Evolutionary conservation across 2,329 filamentous ascomycete genomes (phyloP), one percentile per base, ranked within the genome.

Genomic region (Trichoderma polysporum): DNA sequence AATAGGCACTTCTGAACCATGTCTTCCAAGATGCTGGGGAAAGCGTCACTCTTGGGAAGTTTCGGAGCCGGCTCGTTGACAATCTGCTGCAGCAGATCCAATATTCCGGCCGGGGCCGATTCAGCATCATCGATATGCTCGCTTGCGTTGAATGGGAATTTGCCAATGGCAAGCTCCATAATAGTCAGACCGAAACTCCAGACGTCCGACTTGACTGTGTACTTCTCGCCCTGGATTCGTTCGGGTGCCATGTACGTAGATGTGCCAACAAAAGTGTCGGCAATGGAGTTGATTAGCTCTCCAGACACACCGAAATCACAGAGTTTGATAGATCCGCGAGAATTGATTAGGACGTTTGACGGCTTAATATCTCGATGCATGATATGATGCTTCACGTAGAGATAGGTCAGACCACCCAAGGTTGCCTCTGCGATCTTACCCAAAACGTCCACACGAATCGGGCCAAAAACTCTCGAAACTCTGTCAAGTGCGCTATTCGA

Each of bases 361-460:
- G 95, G 95, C 76, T 99, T 99, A 82, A 99, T 96, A 78, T 99
- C 95, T 79, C 95, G 89, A 78, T 99, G 95, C 94, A 99, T 98
- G 77, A 99, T 99, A 75, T 95, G 92, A 77, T 98, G 94, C 72
- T 92, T 92, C 72, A 91, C 90, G 81, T 98, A 99, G 57, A 99
- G 90, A 76, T 99, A 99, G 37, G 93, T 94, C 68, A 99, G 85
- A 13, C 95, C 95, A 57, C 92, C 94, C 4, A 99, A 86, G 5
- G 97, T 94, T 4, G 94, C 94, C 82, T 97, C 95, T 64, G 95
- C 94, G 73, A 99, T 98, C 81, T 99, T 99, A 68, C 95, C 95
- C 6, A 99, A 85, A 0, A 99, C 94, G 77, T 98, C 95, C 64
- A 99, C 94, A 65, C 95, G 91, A 66, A 99, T 90, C 0, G 95